A percentile compares a stretch with the other conserved stretches of the same genome.
phyloP scores from a whole-genome alignment of 331 rosid species.

The Erythrophleum ivorense region DNA sequence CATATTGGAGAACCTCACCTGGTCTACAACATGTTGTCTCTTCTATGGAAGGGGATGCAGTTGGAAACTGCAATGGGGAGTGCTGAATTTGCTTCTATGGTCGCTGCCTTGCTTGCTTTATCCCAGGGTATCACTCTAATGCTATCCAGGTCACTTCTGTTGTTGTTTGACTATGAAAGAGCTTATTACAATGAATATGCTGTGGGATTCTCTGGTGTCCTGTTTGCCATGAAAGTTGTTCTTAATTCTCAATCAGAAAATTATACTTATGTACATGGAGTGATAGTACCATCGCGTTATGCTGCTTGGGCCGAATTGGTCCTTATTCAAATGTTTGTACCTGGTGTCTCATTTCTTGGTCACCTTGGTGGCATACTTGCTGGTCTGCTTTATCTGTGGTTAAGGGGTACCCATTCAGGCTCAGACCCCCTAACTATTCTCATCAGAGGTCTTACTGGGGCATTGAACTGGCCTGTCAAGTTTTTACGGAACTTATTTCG shows the following conservation, averaged over 20 bases:
- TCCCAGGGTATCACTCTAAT: conserved; percentile 80
- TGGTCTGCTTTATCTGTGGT: conserved; percentile 64
- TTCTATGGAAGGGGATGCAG: conserved; percentile 89
- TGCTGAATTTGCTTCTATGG: conserved; percentile 67
- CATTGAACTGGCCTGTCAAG: conserved; percentile 62
- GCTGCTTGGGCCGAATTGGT: conserved; percentile 90
- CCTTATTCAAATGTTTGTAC: conserved; percentile 75
- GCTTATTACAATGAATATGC: conserved; percentile 70
- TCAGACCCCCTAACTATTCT: conserved; percentile 52
- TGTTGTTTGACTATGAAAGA: conserved; percentile 64
- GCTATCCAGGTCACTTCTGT: conserved; percentile 68
- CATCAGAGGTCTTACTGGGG: conserved; percentile 48
- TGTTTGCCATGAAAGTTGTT: conserved; percentile 94
- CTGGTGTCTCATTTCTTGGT: conserved; percentile 84
- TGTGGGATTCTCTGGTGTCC: conserved; percentile 89
- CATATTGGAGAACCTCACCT: conserved; percentile 83
- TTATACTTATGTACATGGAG: conserved; percentile 60
- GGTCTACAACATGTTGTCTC: conserved; percentile 87
- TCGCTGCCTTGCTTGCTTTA: conserved; percentile 65
- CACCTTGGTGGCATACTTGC: conserved; percentile 92
- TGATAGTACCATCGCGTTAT: conserved; percentile 64
- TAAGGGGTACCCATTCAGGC: conserved; percentile 59
- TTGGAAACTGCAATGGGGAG: conserved; percentile 80
- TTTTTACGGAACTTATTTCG: conserved; percentile 40
- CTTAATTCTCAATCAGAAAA: conserved; percentile 58